Conservation (phyloP, 2,329 filamentous ascomycete genomes). For the Dactylonectria macrodidyma region DNA sequence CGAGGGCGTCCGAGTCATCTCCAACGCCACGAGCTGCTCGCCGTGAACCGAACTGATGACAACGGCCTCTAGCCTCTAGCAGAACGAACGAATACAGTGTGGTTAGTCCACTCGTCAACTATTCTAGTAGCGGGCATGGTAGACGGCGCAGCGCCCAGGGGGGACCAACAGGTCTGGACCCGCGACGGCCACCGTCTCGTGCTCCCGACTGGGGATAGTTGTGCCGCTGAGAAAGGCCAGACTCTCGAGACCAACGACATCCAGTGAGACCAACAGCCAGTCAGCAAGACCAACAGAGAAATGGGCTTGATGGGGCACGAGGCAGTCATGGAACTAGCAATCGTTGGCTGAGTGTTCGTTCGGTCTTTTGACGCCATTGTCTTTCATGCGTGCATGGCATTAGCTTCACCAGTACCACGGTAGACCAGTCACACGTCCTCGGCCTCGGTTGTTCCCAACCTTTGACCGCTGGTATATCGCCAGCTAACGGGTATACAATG, state of each 20-base stretch:
- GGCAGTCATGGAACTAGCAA: neutral
- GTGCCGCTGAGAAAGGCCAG: conserved; percentile 14
- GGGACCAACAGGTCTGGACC: conserved; percentile 27
- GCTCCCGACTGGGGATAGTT: conserved; percentile 14
- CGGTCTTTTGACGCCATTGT: conserved; percentile 7
- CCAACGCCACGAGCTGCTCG: conserved; percentile 26
- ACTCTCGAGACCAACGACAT: conserved; percentile 7
- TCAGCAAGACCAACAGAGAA: too few species aligned
- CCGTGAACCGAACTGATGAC: neutral
- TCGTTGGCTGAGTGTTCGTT: conserved; percentile 6
- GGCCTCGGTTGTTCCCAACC: conserved; percentile 1
- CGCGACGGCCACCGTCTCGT: conserved; percentile 26
- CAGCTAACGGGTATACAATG: neutral
- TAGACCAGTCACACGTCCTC: conserved; percentile 1
- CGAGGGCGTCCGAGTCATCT: conserved; percentile 22
- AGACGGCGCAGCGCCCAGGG: conserved; percentile 21
- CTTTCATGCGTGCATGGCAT: conserved; percentile 10
- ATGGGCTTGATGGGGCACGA: neutral
- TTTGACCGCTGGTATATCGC: conserved; percentile 9
- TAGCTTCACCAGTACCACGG: conserved; percentile 7
- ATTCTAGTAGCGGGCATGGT: neutral
- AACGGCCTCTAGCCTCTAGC: conserved; percentile 7
- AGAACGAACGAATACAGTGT: conserved; percentile 2
- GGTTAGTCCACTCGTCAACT: neutral
- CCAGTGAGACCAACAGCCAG: neutral